Percentiles rank a stretch among this genome's conserved stretches.
phyloP scores from a whole-genome alignment of 129 eudicot genomes.

The Arctium lappa region DNA sequence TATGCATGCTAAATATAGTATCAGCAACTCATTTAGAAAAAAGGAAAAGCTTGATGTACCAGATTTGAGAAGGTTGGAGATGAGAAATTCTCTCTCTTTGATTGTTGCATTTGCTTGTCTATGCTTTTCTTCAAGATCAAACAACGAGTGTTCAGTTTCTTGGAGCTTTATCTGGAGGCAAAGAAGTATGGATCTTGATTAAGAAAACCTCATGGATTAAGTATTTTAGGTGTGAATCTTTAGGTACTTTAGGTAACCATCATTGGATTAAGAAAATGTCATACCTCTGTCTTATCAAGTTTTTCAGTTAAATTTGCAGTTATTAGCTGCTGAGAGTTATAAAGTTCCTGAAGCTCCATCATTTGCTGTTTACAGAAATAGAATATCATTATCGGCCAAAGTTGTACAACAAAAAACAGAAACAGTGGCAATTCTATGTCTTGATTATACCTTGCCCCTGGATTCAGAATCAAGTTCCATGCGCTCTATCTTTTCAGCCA shows the following conservation, averaged over 20 bases:
- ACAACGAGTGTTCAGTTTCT: slow-evolving; percentile 84
- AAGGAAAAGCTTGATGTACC: slow-evolving; percentile 42
- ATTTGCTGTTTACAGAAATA: slow-evolving; percentile 47
- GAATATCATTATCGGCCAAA: neutral
- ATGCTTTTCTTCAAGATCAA: slow-evolving; percentile 91
- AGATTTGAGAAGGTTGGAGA: slow-evolving; percentile 84
- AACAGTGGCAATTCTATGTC: neutral
- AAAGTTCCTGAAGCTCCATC: slow-evolving; percentile 60
- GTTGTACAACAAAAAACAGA: neutral
- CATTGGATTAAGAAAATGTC: neutral
- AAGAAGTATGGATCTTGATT: slow-evolving; percentile 13
- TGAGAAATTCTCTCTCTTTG: slow-evolving; percentile 88
- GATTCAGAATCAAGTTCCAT: slow-evolving; percentile 81
- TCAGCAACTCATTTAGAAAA: neutral
- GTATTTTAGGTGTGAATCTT: neutral
- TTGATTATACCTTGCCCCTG: slow-evolving; percentile 59
- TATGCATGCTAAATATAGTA: neutral
- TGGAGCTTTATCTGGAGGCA: slow-evolving; percentile 75
- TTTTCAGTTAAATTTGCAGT: slow-evolving; percentile 58
- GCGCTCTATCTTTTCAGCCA: slow-evolving; percentile 80
- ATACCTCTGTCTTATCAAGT: slow-evolving; percentile 74
- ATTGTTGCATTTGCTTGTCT: slow-evolving; percentile 92
- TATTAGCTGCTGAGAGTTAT: slow-evolving; percentile 63
- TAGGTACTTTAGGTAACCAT: neutral
- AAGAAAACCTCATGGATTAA: neutral